Base-by-base conservation (phyloP, 306 rosid genomes). In the Purshia tridentata region DNA sequence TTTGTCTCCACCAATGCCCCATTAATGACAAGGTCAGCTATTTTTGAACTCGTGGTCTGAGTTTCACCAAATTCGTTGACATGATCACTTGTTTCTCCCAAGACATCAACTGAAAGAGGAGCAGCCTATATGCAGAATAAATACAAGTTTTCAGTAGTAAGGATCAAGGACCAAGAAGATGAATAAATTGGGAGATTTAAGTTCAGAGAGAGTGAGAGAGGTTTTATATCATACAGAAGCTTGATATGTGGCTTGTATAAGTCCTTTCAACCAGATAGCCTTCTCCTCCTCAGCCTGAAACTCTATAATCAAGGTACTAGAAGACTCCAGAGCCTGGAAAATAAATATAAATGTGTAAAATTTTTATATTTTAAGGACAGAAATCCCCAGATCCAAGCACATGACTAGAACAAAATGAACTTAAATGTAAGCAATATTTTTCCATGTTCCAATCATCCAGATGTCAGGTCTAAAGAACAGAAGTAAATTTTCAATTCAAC, bases 191-290 rank as follows among this genome's bases (percentile, higher is more conserved):
- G 76, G 41, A 41, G 39, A 70, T 59, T 53, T 46, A 23, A 50
- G 70, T 9, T 63, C 22, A 73, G 13, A 18, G 35, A 29, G 35
- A 29, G 4, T 5, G 44, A 59, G 15, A 11, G 50, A 44, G 52
- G 52, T 70, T 60, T 63, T 52, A 65, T 52, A 68, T n/a, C 83
- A 54, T 88, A 94, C 99, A 75, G 99, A 94, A 78, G 99, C 97
- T 85, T 84, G 91, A 83, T 94, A 94, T 57, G 96, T 94, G 67
- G 99, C 99, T 80, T 88, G 89, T 74, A 94, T 46, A 65, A 94
- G 93, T 74, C 90, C 83, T 77, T 87, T 94, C 76, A 85, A 77
- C 97, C 99, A 94, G 22, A 53, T 39, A 67, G 85, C 76, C 85
- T 89, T 94, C 84, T 88, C 92, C 53, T 84, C 89, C 59, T 85